phyloP scores from a whole-genome alignment of 306 rosid genomes.

The Casuarina equisetifolia region DNA sequence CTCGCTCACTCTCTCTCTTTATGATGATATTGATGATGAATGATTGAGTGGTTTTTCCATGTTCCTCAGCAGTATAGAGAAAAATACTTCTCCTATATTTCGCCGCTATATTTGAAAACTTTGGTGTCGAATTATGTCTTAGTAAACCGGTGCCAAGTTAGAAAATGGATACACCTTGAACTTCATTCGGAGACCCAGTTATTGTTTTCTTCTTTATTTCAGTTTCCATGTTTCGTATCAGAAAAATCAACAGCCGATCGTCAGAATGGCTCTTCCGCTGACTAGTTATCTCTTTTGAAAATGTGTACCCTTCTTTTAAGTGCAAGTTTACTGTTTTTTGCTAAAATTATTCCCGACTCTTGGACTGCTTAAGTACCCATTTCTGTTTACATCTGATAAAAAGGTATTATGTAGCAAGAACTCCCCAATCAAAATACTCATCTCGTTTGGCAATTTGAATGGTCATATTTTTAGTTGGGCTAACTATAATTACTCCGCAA shows the following conservation, averaged over 20 bases:
- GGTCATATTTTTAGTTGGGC: conserved; percentile 27
- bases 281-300: conserved; percentile 38
- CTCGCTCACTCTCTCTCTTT: neutral
- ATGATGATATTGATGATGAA: neutral
- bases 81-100: conserved; percentile 20
- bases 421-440: conserved; percentile 31
- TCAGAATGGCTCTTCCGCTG: conserved; percentile 27
- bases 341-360: conserved; percentile 30
- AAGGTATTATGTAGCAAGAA: conserved; percentile 25
- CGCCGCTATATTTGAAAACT: conserved; percentile 17
- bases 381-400: conserved; percentile 23
- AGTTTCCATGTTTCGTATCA: conserved; percentile 20
- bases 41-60: neutral
- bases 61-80: neutral
- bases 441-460: conserved; percentile 31
- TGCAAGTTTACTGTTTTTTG: conserved; percentile 37
- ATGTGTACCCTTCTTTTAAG: conserved; percentile 51
- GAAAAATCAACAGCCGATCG: neutral
- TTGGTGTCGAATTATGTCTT: conserved; percentile 15
- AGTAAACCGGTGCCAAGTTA: conserved; percentile 15
- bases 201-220: neutral
- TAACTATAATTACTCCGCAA: conserved; percentile 32
- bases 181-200: conserved; percentile 6
- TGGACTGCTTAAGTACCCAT: conserved; percentile 33
- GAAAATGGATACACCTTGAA: conserved; percentile 41